Base-by-base conservation (phyloP, 805 yeast species). In the Suhomyces tanzawaensis region DNA sequence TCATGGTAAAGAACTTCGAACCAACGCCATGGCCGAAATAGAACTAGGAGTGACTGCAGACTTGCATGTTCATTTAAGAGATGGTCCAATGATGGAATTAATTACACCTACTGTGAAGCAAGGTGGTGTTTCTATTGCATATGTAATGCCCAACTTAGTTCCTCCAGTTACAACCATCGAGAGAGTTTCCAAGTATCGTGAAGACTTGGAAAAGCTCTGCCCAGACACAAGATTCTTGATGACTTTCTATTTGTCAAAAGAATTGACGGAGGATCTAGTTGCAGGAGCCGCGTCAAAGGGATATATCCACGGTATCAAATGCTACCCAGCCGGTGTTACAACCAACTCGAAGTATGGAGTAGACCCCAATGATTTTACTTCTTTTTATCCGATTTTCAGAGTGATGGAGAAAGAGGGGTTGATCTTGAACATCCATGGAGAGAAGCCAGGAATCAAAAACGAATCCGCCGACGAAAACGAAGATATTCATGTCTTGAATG, bases 311-410 rank as follows among this genome's bases (percentile, higher is more conserved):
- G 99, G 99, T 40, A 87, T 93, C 49, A 93, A 93, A 62, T 89
- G 96, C 59, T 93, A 93, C 60, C 99, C 99, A 29, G 97, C 98
- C 2, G 99, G 99, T 31, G 99, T 93, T 22, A 93, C 99, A n/a
- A 93, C 99, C 27, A 93, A 93, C 66, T 88, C 96, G 7, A 63
- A 76, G 34, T 85, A 82, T 3, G 99, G 99, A 35, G 96, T 93
- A 17, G 93, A 85, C 59, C 95, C 95, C 17, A 87, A 89, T 52
- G 95, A 91, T 54, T 93, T 93, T 63, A 76, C 83, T 33, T 80
- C 75, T 4, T 93, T 90, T 53, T 93, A 89, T 59, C 95, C 96
- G 4, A 74, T 93, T 7, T 93, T 93, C 57, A 74, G 84, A 54
- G 95, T 87, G 11, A 82, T 93, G 91, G 83, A 91, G 62, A 74